A percentile compares a stretch with the other conserved stretches of the same genome.
These are phyloP conservation scores for Monosporascus sp. DNA, from an alignment of 2,329 filamentous ascomycete species.

Conservation along the genomic window DNA sequence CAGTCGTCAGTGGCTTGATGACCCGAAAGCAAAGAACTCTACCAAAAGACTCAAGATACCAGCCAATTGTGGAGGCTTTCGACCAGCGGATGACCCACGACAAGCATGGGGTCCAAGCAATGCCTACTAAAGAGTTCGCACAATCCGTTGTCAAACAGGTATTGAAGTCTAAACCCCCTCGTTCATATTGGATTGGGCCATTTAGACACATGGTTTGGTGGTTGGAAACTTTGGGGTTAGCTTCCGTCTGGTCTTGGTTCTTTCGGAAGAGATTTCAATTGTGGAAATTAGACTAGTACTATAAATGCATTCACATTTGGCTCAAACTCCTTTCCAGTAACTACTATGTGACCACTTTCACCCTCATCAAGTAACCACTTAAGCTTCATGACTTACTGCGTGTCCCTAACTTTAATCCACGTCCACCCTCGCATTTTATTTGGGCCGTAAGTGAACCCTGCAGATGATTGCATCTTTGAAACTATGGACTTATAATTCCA, in stretches of 20 bases:
- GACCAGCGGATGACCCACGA: constrained; percentile 7
- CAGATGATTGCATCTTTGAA: too few relatives aligned
- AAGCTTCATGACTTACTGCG: too few relatives aligned
- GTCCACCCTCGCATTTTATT: too few relatives aligned
- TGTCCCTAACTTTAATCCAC: too few relatives aligned
- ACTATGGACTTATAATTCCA: too few relatives aligned
- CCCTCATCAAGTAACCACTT: too few relatives aligned
- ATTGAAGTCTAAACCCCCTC: constrained; percentile 3
- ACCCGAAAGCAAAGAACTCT: constrained; percentile 5
- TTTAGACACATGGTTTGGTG: constrained; percentile 8
- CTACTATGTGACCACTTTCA: too few relatives aligned
- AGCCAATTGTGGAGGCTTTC: constrained; percentile 8
- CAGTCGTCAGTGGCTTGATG: constrained; percentile 9
- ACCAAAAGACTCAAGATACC: constrained; percentile 7
- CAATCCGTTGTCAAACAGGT: constrained; percentile 5
- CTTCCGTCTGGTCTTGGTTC: constrained; percentile 9
- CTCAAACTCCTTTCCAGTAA: not conserved
- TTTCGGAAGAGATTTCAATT: constrained; percentile 8
- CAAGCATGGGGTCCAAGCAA: constrained; percentile 8
- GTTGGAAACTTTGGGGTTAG: constrained; percentile 8
- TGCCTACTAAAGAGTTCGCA: constrained; percentile 7
- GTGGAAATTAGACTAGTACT: constrained; percentile 5
- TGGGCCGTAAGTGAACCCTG: too few relatives aligned
- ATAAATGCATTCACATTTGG: not conserved
- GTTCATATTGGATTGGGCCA: constrained; percentile 10